phyloP scores from a whole-genome alignment of 371 early-diverging fungal genomes.

The Zychaea mexicana region DNA sequence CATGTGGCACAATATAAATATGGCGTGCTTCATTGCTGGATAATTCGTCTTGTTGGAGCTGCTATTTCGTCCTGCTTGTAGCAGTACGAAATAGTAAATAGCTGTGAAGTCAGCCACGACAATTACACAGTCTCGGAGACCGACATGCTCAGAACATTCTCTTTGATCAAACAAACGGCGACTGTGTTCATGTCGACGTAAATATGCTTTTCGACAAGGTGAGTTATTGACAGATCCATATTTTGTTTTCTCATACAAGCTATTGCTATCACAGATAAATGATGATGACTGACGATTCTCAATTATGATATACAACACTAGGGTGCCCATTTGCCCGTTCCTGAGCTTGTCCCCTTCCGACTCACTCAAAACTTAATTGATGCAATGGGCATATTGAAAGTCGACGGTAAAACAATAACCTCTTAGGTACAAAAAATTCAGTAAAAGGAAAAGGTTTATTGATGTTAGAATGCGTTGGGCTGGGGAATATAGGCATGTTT shows the following conservation, averaged over 20 bases:
- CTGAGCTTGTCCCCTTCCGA: slow-evolving; percentile 98
- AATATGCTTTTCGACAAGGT: slow-evolving; percentile 96
- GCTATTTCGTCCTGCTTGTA: no score
- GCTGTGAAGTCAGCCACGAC: no score
- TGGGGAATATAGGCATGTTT: no score
- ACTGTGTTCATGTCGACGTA: slow-evolving; percentile 97
- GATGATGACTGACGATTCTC: background rate
- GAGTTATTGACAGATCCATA: background rate
- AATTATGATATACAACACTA: no score
- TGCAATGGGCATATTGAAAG: slow-evolving; percentile 80
- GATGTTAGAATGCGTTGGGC: no score
- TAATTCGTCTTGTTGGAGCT: no score
- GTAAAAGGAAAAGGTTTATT: no score
- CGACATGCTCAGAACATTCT: slow-evolving; percentile 98
- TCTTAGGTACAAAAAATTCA: no score
- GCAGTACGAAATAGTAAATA: no score
- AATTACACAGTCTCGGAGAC: slow-evolving; percentile 90
- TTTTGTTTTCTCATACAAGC: background rate
- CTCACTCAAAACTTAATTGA: slow-evolving; percentile 97
- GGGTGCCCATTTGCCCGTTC: slow-evolving; percentile 66
- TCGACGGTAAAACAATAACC: slow-evolving; percentile 91
- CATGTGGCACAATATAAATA: no score
- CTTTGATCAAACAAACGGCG: slow-evolving; percentile 87
- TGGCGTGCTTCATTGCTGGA: no score
- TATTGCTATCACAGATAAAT: background rate